phyloP scores from a whole-genome alignment of 345 rosid species.

The Eutrema japonicum region DNA sequence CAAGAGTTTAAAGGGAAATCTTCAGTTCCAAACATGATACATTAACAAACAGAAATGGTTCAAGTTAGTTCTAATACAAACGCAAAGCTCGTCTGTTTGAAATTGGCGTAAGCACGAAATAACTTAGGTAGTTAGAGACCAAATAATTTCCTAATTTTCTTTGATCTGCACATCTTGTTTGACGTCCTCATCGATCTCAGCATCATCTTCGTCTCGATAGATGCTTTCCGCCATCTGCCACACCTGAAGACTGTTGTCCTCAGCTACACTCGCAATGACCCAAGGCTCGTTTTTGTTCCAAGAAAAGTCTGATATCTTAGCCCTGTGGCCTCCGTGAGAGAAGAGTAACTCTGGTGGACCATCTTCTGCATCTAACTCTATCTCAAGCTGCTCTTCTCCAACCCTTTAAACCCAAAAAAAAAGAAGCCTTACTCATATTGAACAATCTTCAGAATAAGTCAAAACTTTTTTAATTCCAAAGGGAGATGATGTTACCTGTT shows the following conservation, averaged over 20 bases:
- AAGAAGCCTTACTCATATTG: neutral
- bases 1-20: neutral
- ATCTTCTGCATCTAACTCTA: conserved; percentile 79
- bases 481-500: conserved; percentile 58
- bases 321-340: conserved; percentile 89
- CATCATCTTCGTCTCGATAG: conserved; percentile 61
- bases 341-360: conserved; percentile 94
- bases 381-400: conserved; percentile 84
- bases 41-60: neutral
- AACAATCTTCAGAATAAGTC: neutral
- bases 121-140: neutral
- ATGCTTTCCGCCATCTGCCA: conserved; percentile 88
- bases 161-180: conserved; percentile 19
- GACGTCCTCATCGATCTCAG: conserved; percentile 11
- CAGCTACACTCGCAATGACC: conserved; percentile 83
- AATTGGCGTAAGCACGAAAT: neutral
- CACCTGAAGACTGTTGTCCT: conserved; percentile 76
- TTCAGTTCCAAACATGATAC: neutral
- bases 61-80: neutral
- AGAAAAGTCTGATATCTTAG: conserved; percentile 79
- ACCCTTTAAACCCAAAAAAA: conserved; percentile 50
- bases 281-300: conserved; percentile 79
- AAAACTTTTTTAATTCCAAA: neutral
- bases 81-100: conserved; percentile 8
- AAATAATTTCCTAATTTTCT: neutral